Evolutionary conservation across 2,329 filamentous ascomycete genomes (phyloP), one percentile per base, ranked within the genome.

Genomic region (Aspergillus calidoustus): DNA sequence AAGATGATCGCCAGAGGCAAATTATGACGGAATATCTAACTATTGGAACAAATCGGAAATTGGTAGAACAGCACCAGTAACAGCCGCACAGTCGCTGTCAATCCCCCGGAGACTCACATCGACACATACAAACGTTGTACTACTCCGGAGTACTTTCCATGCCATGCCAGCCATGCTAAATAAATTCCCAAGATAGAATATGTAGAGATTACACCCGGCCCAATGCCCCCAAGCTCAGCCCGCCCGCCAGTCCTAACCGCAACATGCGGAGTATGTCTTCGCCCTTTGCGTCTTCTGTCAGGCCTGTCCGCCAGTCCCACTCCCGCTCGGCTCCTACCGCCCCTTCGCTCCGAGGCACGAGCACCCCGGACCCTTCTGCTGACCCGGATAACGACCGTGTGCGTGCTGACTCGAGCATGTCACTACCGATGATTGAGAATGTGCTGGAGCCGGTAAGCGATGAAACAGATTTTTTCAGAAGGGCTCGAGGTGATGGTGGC

Each of bases 381-480:
- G 86, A 89, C 25, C 70, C 75, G 1, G 72, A 72, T 19, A 69
- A 67, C 63, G 69, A 81, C 17, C 60, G 74, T 50, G 30, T 76
- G 71, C 69, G 74, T 54, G 70, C 71, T 17, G 71, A 75, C 67
- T 85, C 86, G 41, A 93, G 80, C 80, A 93, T 87, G 34, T 89
- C 89, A 71, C 87, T 93, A 17, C 90, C 90, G 13, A 91, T 88
- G 71, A 96, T 82, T 55, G 89, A 84, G 77, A 90, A 90, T 67
- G 86, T 83, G 60, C 85, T 85, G 1, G 81, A 78, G 15, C 84
- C 86, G 1, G 85, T 87, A 5, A 79, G 77, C 67, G 75, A 80
- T 67, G 82, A 82, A 69, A 85, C 78, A 66, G 85, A 84, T 67
- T 89, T 90, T 72, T 86, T 86, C 63, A 95, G 83, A 64, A 92